These are phyloP conservation scores for Mycena polygramma DNA, from an alignment of 768 basidiomycete species.

Conservation along the genomic window DNA sequence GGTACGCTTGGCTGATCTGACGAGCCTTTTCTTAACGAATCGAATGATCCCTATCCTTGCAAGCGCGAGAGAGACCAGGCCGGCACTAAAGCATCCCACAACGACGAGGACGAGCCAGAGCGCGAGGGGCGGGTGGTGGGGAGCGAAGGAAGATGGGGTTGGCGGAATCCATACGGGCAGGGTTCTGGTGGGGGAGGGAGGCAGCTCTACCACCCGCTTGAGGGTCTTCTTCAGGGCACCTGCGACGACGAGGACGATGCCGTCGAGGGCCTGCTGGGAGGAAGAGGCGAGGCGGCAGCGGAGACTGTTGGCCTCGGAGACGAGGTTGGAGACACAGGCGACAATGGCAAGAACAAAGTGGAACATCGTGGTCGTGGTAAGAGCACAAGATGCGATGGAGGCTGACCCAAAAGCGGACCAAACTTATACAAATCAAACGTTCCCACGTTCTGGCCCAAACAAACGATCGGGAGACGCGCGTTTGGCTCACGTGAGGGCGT, in stretches of 20 bases:
- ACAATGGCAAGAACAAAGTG: not conserved
- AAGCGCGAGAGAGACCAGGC: not conserved
- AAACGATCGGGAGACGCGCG: conserved; percentile 1
- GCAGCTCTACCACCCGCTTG: not conserved
- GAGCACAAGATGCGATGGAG: not conserved
- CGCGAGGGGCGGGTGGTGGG: not conserved
- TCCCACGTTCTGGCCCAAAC: not conserved
- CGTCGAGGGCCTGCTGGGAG: not conserved
- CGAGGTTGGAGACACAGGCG: not conserved
- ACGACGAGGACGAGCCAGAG: not conserved
- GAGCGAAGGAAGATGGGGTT: not conserved
- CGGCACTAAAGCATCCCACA: not conserved
- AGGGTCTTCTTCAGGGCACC: not conserved
- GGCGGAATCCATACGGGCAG: not conserved
- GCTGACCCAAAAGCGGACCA: not conserved
- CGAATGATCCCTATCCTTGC: not conserved
- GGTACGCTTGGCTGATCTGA: not conserved
- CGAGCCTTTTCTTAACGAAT: not conserved
- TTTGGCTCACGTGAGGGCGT: not conserved
- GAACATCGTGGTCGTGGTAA: not conserved
- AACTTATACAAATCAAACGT: not conserved
- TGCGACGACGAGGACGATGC: not conserved
- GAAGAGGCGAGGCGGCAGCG: not conserved
- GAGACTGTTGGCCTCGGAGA: not conserved
- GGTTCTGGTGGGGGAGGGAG: not conserved